Evolutionary conservation across 1,284 basidiomycete species (phyloP).

Genomic region (Schizophyllum amplum): DNA sequence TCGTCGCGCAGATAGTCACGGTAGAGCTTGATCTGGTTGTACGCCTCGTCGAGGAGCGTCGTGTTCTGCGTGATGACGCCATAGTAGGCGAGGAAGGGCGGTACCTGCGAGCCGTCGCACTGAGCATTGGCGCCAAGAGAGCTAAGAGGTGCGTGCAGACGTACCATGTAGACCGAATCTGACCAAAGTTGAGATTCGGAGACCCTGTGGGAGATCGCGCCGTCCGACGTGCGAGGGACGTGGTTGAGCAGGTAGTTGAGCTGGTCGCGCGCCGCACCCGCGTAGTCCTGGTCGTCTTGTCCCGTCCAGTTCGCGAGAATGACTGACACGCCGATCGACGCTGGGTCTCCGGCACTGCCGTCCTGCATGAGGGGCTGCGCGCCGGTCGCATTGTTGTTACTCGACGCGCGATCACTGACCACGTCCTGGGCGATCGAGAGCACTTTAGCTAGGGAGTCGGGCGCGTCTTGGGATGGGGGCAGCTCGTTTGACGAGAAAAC

Average conservation of each 20-base stretch:
- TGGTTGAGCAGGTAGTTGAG: conserved; percentile 59
- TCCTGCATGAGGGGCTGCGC: conserved; percentile 47
- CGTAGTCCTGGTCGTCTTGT: conserved; percentile 42
- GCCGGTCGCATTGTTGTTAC: conserved; percentile 31
- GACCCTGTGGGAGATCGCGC: conserved; percentile 76
- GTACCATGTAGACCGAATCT: conserved; percentile 75
- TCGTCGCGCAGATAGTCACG: conserved; percentile 43
- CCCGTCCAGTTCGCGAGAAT: conserved; percentile 72
- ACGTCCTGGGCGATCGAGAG: conserved; percentile 49
- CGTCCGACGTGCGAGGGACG: conserved; percentile 63
- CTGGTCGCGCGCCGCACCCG: conserved; percentile 60
- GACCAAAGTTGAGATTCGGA: conserved; percentile 67
- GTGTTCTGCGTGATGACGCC: conserved; percentile 65
- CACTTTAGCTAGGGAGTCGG: conserved; percentile 23
- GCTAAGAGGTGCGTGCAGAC: neutral
- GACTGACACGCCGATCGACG: conserved; percentile 74
- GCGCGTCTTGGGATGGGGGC: conserved; percentile 32
- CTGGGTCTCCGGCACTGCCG: conserved; percentile 72
- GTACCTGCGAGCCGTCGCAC: conserved; percentile 27
- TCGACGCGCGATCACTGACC: conserved; percentile 36
- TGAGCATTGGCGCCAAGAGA: neutral
- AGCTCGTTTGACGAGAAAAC: conserved; percentile 42
- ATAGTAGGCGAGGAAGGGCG: conserved; percentile 89
- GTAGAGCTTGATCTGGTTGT: conserved; percentile 77
- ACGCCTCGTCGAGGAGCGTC: conserved; percentile 61